Base-by-base conservation (phyloP, 2,329 filamentous ascomycete species). In the Beauveria pseudobassiana region DNA sequence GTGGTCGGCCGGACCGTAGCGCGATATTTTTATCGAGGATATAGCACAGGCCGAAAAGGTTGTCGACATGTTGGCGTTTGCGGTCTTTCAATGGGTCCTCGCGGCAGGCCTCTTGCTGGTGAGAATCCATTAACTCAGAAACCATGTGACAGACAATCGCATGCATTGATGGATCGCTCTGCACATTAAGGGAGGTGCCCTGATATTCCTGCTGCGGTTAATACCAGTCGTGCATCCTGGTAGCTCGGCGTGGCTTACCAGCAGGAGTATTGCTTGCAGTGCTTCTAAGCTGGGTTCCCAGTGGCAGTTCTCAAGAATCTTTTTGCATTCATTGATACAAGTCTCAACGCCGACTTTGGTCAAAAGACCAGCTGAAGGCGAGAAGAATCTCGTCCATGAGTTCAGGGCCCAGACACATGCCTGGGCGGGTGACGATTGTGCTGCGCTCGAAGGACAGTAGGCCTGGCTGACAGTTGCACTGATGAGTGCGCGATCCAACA, bases 31-130 rank as follows among this genome's bases (percentile, higher is more conserved):
- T 72, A 56, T 72, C 70, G 1, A 65, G 30, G 3, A 65, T 51
- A 45, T 72, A 72, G 54, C 66, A 69, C 2, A 71, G 43, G 68
- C 69, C 70, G 59, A 72, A 71, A 1, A 72, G 54, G 1, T 38
- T 57, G 6, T 67, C 59, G 4, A 62, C 51, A 18, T 68, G 67
- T 1, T n/a, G 43, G 14, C 14, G 34, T 5, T 26, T 49, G 38
- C 48, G 24, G 16, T 22, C 49, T 8, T 20, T n/a, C 9, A 22
- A 7, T 1, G n/a, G 2, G 9, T 51, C n/a, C 22, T 51, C 14
- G 22, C 38, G 4, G 7, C 10, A 22, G 30, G 12, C 10, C 9
- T 10, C n/a, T 20, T 34, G 59, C 6, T 22, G 50, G 7, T 58
- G 40, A 22, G 55, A 55, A 5, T 54, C 59, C n/a, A 49, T 53